Evolutionary conservation across 2,329 filamentous ascomycete genomes (phyloP).

Genomic region (Colletotrichum sp.): DNA sequence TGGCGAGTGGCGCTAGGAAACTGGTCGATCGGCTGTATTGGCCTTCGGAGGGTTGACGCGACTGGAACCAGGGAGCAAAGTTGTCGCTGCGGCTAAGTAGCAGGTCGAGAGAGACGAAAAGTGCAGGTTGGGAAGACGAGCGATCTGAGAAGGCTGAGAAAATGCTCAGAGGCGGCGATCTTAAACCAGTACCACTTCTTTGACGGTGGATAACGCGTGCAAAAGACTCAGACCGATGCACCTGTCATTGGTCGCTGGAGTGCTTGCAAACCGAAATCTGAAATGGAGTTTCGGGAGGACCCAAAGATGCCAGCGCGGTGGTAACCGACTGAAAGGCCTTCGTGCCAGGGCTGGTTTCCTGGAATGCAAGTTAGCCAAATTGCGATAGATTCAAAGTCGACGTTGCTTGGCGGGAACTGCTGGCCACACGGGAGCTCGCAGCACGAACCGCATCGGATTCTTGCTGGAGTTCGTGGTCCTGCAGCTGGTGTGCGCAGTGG

Average conservation of each 20-base stretch:
- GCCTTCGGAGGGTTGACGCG: neutral
- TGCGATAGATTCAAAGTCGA: neutral
- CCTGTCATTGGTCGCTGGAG: constrained; percentile 13
- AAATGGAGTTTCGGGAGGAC: constrained; percentile 19
- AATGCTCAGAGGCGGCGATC: constrained; percentile 4
- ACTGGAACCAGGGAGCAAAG: neutral
- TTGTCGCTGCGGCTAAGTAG: neutral
- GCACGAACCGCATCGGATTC: constrained; percentile 12
- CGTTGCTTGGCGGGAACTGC: constrained; percentile 9
- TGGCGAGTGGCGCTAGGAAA: constrained; percentile 10
- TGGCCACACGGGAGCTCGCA: constrained; percentile 11
- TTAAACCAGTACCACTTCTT: constrained; percentile 20
- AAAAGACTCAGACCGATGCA: constrained; percentile 7
- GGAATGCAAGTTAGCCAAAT: constrained; percentile 19
- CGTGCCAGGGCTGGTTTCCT: constrained; percentile 5
- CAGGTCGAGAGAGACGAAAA: neutral
- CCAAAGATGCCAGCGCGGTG: constrained; percentile 18
- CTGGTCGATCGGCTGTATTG: neutral
- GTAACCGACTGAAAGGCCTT: constrained; percentile 13
- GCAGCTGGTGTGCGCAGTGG: neutral
- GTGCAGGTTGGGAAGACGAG: neutral
- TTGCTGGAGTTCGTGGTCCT: constrained; percentile 17
- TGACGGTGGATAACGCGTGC: neutral
- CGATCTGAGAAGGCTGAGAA: neutral
- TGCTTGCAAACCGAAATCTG: constrained; percentile 21